Evolutionary conservation across 129 eudicot species (phyloP), one percentile per base, ranked within the genome.

Genomic region (Rutidosis leptorrhynchoides): DNA sequence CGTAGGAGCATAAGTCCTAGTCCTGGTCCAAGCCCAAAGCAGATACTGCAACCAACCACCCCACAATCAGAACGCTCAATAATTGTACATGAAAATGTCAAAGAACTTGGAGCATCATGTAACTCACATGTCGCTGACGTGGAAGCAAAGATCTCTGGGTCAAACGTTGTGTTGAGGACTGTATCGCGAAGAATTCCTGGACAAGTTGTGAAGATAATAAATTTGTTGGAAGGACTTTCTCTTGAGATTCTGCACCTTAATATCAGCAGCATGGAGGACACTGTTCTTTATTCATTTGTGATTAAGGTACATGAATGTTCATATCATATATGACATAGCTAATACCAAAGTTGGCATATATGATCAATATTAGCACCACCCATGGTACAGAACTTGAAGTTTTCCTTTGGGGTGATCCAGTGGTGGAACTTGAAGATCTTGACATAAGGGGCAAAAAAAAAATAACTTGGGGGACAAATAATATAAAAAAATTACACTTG

Each of bases 251-350:
- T 94, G 58, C 96, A 89, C 75, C 62, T 94, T 77, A 94, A 89
- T 80, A 86, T 94, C 88, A 94, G 96, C 74, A 89, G 86, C 88
- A 84, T 94, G 93, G 96, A 94, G 62, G 99, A 94, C 81, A 86
- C 95, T 51, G 97, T 89, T 59, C 93, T 94, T 0, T 86, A 89
- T 81, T 89, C 96, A 62, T 89, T 94, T 70, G 90, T 94, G 67
- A 74, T 89, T 54, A 94, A 94, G 99, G 99, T 94, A 78, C 59
- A 58, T 71, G 3, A 8, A 23, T 42, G 7, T 37, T 20, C 29
- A 21, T 9, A 16, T 21, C 2, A 21, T 21, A 7, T 12, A 0
- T 32, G 27, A 24, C 21, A n/a, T n/a, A n/a, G n/a, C 23, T 53
- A 40, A 6, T 6, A 40, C 11, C 22, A 20, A 11, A 62, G 26